A percentile compares a stretch with the other conserved stretches of the same genome.
phyloP scores from a whole-genome alignment of 1,139 yeast species.

The Arxiozyma heterogenica region DNA sequence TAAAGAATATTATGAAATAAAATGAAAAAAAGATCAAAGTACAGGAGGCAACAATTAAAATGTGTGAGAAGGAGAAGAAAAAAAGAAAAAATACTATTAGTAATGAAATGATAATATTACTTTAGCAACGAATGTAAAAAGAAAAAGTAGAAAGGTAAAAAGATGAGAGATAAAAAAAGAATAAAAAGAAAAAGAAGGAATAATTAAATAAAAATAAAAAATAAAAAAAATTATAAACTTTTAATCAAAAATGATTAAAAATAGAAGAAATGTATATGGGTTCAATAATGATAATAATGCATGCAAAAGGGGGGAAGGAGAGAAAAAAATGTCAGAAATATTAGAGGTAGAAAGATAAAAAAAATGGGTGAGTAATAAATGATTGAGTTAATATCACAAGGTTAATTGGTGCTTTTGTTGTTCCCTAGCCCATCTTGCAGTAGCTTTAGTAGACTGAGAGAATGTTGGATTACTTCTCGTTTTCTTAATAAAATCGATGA shows the following conservation, averaged over 20 bases:
- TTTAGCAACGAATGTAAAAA: not conserved
- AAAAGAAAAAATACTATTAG: constrained; percentile 1
- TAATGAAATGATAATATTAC: constrained; percentile 1
- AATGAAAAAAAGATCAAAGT: not conserved
- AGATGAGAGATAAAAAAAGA: constrained; percentile 8
- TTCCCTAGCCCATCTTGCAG: constrained; percentile 95
- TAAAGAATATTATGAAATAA: too few relatives aligned
- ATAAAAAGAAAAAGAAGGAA: constrained; percentile 10
- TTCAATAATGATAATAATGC: constrained; percentile 1
- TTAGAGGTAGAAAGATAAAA: not conserved
- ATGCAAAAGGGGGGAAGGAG: constrained; percentile 8
- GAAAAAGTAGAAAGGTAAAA: not conserved
- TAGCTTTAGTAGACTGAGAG: constrained; percentile 62
- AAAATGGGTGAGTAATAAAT: not conserved
- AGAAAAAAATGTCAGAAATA: constrained; percentile 5
- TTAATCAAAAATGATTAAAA: constrained; percentile 8
- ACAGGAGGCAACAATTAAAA: constrained; percentile 4
- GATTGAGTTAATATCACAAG: constrained; percentile 10
- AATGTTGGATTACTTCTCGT: constrained; percentile 59
- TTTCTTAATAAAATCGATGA: constrained; percentile 62
- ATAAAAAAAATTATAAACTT: constrained; percentile 6
- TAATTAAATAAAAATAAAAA: constrained; percentile 9
- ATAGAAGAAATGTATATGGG: constrained; percentile 1
- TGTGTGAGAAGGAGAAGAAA: constrained; percentile 1
- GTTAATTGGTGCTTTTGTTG: constrained; percentile 37